Evolutionary conservation across 129 eudicot genomes (phyloP).

Genomic region (Erigeron canadensis): DNA sequence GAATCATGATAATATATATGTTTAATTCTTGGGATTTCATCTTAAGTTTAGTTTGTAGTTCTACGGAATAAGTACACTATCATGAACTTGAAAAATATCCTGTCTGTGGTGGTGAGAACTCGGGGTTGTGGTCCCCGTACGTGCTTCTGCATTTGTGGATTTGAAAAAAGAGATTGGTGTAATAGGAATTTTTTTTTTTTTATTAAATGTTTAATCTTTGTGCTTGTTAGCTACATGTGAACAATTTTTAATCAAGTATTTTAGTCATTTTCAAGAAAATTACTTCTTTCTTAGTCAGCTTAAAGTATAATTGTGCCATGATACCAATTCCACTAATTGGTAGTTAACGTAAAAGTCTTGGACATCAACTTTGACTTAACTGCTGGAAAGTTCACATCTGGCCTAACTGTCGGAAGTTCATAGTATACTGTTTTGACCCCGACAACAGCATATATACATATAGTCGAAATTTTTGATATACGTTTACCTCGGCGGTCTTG

Average conservation of each 20-base stretch:
- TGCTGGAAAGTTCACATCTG: conserved; percentile 11
- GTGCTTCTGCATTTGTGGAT: conserved; percentile 13
- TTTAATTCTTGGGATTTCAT: conserved; percentile 17
- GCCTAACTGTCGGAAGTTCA: conserved; percentile 12
- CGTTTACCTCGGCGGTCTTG: neutral
- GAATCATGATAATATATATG: neutral
- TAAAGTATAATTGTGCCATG: conserved; percentile 27
- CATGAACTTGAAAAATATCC: conserved; percentile 18
- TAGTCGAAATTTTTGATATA: neutral
- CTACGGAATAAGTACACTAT: conserved; percentile 15
- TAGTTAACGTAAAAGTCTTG: conserved; percentile 24
- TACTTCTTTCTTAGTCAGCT: conserved; percentile 24
- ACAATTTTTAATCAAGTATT: conserved; percentile 5
- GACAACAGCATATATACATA: neutral
- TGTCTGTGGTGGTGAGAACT: conserved; percentile 22
- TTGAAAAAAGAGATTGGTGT: conserved; percentile 28
- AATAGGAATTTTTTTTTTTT: conserved; percentile 3
- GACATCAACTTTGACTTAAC: conserved; percentile 21
- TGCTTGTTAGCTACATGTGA: conserved; percentile 18
- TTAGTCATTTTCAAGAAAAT: conserved; percentile 27
- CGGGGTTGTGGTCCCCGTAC: conserved; percentile 20
- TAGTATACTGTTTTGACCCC: neutral
- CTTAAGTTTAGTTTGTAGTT: neutral
- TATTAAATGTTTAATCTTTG: neutral
- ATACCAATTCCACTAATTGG: conserved; percentile 39